Percentiles rank a stretch among this genome's conserved stretches.
Conservation (phyloP, 1,284 basidiomycete species). For the Rhodotorula sp. region DNA sequence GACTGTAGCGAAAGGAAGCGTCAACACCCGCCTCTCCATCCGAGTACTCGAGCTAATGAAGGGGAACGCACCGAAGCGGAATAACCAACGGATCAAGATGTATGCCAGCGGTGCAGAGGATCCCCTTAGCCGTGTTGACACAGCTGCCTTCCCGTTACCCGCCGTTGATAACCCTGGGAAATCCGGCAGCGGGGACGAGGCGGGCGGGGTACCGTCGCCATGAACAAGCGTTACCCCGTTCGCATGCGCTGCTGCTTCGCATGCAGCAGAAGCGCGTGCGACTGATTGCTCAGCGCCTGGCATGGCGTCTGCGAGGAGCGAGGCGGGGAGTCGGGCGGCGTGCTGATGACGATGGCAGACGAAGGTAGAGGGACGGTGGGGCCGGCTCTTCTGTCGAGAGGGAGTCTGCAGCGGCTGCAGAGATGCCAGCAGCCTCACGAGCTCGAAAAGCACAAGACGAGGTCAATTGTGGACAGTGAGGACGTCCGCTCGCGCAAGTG, state of each 20-base stretch:
- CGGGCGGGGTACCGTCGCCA: background rate
- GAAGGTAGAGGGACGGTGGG: too few relatives aligned
- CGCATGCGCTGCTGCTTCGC: background rate
- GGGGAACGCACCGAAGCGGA: conserved; percentile 8
- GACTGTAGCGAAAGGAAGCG: conserved; percentile 66
- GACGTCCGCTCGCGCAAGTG: too few relatives aligned
- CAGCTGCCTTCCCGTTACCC: too few relatives aligned
- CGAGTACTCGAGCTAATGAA: background rate
- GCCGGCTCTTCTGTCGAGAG: too few relatives aligned
- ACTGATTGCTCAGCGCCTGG: background rate
- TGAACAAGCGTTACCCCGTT: background rate
- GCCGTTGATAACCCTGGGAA: too few relatives aligned
- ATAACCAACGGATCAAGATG: conserved; percentile 29
- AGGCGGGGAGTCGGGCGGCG: background rate
- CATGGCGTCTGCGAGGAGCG: background rate
- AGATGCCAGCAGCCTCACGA: too few relatives aligned
- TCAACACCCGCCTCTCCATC: background rate
- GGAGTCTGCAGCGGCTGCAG: too few relatives aligned
- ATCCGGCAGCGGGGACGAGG: too few relatives aligned
- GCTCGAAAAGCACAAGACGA: too few relatives aligned
- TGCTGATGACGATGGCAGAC: background rate
- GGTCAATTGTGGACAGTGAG: too few relatives aligned
- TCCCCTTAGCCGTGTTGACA: background rate
- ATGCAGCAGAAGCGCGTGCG: background rate
- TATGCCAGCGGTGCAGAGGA: conserved; percentile 29